Percentiles rank a stretch among this genome's conserved stretches.
These are phyloP conservation scores for Leccinellum luteum DNA, from an alignment of 768 basidiomycete genomes.

Conservation along the genomic window DNA sequence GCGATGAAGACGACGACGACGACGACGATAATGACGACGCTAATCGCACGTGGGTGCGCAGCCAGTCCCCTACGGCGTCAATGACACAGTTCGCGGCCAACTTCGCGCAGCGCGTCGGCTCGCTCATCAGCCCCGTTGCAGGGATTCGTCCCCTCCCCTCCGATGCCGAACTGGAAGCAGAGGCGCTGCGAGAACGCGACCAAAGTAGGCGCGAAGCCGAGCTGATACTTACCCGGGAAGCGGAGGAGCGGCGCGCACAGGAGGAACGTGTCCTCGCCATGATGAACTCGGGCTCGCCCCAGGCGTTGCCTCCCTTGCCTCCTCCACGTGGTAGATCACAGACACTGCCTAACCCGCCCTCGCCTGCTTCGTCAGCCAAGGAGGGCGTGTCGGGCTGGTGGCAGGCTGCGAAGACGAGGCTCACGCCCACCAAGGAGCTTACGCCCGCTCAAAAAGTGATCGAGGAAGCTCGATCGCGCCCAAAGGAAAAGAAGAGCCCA, in stretches of 20 bases:
- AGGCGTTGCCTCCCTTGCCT: constrained; percentile 54
- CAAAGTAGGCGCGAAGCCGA: constrained; percentile 75
- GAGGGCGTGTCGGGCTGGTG: constrained; percentile 65
- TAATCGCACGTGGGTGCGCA: constrained; percentile 30
- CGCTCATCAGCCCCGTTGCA: constrained; percentile 55
- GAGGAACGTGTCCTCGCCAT: constrained; percentile 79
- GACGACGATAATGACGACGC: constrained; percentile 34
- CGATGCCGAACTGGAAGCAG: constrained; percentile 80
- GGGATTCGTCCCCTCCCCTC: constrained; percentile 49
- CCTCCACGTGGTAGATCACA: constrained; percentile 64
- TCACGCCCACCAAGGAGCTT: constrained; percentile 80
- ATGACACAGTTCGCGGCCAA: constrained; percentile 71
- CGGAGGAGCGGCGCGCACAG: constrained; percentile 60
- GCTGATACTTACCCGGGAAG: constrained; percentile 67
- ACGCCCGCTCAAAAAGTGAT: constrained; percentile 86
- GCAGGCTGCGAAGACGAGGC: constrained; percentile 66
- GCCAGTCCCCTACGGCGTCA: constrained; percentile 62
- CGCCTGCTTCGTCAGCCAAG: constrained; percentile 63
- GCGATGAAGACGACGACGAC: constrained; percentile 43
- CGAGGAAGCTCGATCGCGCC: constrained; percentile 64
- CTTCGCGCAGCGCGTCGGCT: constrained; percentile 72
- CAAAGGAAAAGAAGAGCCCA: constrained; percentile 47
- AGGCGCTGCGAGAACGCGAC: constrained; percentile 76
- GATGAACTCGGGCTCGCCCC: constrained; percentile 45
- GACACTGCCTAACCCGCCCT: constrained; percentile 54